Evolutionary conservation across 352 stramenopile species (phyloP).

Genomic region (Globisporangium irregulare): DNA sequence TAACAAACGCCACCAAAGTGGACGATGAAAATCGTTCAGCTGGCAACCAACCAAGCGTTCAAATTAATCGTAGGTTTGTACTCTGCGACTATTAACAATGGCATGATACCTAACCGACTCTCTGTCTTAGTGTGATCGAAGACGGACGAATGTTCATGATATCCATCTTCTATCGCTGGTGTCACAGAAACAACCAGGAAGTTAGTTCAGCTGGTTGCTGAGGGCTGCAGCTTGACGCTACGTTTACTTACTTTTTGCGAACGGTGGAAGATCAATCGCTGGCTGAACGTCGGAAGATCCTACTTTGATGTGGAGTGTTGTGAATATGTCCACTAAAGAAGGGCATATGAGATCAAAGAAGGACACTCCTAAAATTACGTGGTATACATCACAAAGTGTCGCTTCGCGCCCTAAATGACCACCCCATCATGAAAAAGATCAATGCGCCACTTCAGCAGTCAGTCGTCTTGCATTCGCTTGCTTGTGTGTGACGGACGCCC

Average conservation of each 20-base stretch:
- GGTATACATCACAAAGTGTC: slow-evolving; percentile 6
- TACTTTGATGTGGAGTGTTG: not conserved
- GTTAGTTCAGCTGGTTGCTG: not conserved
- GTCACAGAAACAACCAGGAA: not conserved
- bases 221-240: not conserved
- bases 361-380: not conserved
- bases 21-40: not conserved
- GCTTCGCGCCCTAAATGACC: slow-evolving; percentile 1
- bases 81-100: not conserved
- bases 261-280: not conserved
- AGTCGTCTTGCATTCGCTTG: not conserved
- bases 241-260: not conserved
- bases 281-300: not conserved
- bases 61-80: not conserved
- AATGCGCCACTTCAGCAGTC: not conserved
- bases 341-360: not conserved
- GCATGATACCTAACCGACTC: not conserved
- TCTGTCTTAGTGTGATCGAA: not conserved
- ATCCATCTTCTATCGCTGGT: not conserved
- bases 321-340: not conserved
- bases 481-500: not conserved
- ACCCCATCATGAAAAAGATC: not conserved
- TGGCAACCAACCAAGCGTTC: not conserved
- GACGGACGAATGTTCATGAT: not conserved
- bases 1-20: too few species aligned